Evolutionary conservation across 257 asterid genomes (phyloP), one percentile per base, ranked within the genome.

Genomic region (Rehmannia glutinosa): DNA sequence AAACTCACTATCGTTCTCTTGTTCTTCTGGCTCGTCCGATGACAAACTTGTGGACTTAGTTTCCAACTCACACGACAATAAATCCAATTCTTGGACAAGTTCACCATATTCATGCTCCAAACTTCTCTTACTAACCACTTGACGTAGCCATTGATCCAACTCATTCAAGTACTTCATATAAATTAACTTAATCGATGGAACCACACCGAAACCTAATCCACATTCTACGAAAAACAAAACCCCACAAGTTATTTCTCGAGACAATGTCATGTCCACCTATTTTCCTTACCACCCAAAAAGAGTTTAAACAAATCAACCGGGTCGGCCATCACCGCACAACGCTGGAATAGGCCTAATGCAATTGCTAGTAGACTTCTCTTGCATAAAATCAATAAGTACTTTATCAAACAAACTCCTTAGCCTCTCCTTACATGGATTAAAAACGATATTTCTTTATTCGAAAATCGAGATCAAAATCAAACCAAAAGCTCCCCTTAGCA

Each of bases 271-370:
- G 70, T 11, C 95, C 95, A 2, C 92, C 96, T 10, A 73, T 25
- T 60, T 71, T 81, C 78, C 86, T 78, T 33, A 83, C 92, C 4
- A 75, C 78, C 84, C 88, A 84, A 36, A 81, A 86, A 21, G n/a
- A 89, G 86, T 57, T 80, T 81, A 75, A 83, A 84, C 79, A 89
- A 82, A 78, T 86, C 92, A 23, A 87, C 54, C 2, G 73, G 76
- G 60, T n/a, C 58, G 21, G 56, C 86, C 95, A 28, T 75, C 68
- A 30, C 87, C 77, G 52, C 73, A 75, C 60, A 84, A 45, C 20
- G 72, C 81, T 0, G 92, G 92, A 43, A 83, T 53, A 58, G 90
- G 83, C 82, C 81, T 80, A 28, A 68, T 33, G 36, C 76, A 33
- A 51, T 68, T 81, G 3, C 62, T 32, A 33, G 52, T 73, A 64